These are phyloP conservation scores for Trichoderma gamsii DNA, from an alignment of 495 filamentous ascomycete species.

Conservation along the genomic window DNA sequence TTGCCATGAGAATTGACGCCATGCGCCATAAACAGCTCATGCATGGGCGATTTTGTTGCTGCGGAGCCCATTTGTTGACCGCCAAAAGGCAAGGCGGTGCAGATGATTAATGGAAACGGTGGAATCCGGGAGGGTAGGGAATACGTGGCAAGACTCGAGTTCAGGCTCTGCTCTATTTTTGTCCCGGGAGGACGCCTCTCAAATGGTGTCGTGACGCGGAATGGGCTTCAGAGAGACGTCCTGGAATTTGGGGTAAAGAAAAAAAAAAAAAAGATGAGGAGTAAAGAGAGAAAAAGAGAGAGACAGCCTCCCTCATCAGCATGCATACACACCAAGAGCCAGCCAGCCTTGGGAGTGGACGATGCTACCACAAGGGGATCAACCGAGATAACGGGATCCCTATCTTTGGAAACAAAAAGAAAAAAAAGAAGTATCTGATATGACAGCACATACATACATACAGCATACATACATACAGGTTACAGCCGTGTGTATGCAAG, in stretches of 20 bases:
- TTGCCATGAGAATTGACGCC: constrained; percentile 6
- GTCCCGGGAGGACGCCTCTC: background rate
- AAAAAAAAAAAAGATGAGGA: background rate
- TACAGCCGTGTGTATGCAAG: constrained; percentile 3
- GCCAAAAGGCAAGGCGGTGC: constrained; percentile 9
- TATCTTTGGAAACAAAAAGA: background rate
- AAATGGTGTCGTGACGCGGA: background rate
- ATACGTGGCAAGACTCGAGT: constrained; percentile 2
- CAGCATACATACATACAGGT: background rate
- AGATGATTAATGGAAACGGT: constrained; percentile 13
- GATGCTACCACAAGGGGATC: background rate
- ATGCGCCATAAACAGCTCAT: constrained; percentile 14
- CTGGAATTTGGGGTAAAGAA: too few species aligned
- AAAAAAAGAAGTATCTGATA: background rate
- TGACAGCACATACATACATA: constrained; percentile 7
- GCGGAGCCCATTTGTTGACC: constrained; percentile 11
- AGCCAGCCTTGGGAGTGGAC: background rate
- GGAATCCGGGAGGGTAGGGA: constrained; percentile 4
- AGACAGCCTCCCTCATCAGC: background rate
- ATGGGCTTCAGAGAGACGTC: too few species aligned
- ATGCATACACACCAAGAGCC: background rate
- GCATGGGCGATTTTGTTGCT: constrained; percentile 9
- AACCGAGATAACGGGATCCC: background rate
- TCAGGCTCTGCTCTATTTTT: constrained; percentile 1
- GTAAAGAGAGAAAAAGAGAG: background rate